Conservation (phyloP, 345 rosid species). For the Eutrema yunnanense region DNA sequence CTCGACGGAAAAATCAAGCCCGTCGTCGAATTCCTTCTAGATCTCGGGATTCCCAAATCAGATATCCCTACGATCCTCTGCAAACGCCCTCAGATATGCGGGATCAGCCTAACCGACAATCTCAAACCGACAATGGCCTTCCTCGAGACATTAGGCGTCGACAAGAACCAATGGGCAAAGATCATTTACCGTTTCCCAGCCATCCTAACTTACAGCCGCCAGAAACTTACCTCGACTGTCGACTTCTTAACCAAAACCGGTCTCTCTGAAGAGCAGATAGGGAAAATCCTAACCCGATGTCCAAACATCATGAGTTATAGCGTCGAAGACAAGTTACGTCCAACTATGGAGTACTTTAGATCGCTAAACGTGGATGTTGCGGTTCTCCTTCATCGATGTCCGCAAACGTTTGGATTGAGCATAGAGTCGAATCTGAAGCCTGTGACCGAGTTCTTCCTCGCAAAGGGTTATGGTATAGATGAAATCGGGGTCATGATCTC, state of each 20-base stretch:
- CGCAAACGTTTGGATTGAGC: constrained; percentile 77
- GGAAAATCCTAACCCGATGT: constrained; percentile 64
- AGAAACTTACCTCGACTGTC: constrained; percentile 51
- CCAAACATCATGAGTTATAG: constrained; percentile 77
- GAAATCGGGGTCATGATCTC: constrained; percentile 70
- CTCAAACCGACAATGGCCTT: constrained; percentile 73
- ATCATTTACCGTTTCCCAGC: constrained; percentile 77
- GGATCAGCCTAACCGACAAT: constrained; percentile 70
- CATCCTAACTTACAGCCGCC: constrained; percentile 72
- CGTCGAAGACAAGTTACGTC: constrained; percentile 75
- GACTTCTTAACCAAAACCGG: constrained; percentile 72
- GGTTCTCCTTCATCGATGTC: constrained; percentile 60
- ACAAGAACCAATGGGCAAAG: constrained; percentile 83
- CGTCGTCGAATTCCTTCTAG: constrained; percentile 71
- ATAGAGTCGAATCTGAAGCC: constrained; percentile 78
- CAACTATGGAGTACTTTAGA: constrained; percentile 62
- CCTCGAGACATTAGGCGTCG: constrained; percentile 69
- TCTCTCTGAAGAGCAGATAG: constrained; percentile 52
- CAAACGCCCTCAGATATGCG: constrained; percentile 86
- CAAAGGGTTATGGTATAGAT: constrained; percentile 50
- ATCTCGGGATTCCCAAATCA: constrained; percentile 70
- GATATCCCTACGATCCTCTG: constrained; percentile 52
- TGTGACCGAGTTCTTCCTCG: constrained; percentile 64
- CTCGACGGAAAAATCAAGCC: constrained; percentile 86
- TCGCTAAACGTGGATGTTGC: constrained; percentile 61